A percentile compares a stretch with the other conserved stretches of the same genome.
Conservation (phyloP, 148 eudicot species). For the Vaccinium myrtillus region DNA sequence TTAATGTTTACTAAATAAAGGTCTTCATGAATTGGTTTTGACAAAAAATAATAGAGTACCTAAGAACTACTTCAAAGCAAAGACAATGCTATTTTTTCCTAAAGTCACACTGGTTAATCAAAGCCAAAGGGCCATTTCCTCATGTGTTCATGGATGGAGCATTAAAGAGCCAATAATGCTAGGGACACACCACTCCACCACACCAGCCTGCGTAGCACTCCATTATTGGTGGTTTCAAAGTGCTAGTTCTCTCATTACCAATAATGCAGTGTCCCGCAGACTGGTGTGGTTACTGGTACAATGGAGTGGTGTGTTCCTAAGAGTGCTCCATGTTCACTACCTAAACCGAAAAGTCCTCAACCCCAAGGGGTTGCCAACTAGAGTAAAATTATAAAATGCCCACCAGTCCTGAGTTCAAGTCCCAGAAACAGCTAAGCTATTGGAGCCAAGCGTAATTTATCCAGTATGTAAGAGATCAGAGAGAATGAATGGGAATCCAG, state of each 20-base stretch:
- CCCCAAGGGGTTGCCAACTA: neutral
- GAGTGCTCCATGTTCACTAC: neutral
- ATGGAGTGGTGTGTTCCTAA: too few species aligned
- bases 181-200: too few species aligned
- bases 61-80: neutral
- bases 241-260: too few species aligned
- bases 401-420: neutral
- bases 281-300: too few species aligned
- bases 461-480: neutral
- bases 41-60: neutral
- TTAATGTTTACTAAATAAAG: too few species aligned
- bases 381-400: neutral
- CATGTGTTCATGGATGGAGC: neutral
- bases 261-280: too few species aligned
- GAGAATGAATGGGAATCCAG: neutral
- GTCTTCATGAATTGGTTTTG: neutral
- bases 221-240: too few species aligned
- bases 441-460: neutral
- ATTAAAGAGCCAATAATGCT: too few species aligned
- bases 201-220: too few species aligned
- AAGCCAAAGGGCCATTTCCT: neutral
- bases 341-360: neutral
- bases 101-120: neutral
- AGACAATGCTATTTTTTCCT: neutral
- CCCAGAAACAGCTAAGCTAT: neutral